Evolutionary conservation across 495 filamentous ascomycete species (phyloP).

Genomic region (Tuber aestivum): DNA sequence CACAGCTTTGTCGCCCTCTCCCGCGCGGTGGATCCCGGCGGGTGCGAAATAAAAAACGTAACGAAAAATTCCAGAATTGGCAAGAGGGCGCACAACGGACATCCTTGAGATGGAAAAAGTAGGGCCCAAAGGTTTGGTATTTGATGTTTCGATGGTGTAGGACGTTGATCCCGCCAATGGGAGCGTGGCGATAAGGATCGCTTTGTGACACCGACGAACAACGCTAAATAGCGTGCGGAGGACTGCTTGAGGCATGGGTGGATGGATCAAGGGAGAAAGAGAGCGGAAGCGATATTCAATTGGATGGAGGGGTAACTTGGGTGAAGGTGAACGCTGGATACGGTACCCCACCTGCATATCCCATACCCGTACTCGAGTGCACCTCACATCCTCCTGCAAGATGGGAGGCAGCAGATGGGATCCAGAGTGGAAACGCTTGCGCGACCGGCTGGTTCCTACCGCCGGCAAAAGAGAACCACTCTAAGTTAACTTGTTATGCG

Average conservation of each 20-base stretch:
- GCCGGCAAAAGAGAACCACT: neutral
- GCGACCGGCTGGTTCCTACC: neutral
- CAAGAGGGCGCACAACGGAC: neutral
- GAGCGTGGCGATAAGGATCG: constrained; percentile 24
- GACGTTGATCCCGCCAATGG: constrained; percentile 26
- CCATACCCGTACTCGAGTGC: neutral
- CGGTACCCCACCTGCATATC: neutral
- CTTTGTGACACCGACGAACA: constrained; percentile 31
- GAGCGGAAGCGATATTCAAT: neutral
- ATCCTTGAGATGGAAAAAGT: neutral
- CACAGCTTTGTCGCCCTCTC: neutral
- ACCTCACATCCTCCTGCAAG: neutral
- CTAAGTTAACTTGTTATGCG: neutral
- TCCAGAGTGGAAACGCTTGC: neutral
- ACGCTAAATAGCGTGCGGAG: neutral
- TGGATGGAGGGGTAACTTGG: neutral
- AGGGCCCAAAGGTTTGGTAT: constrained; percentile 20
- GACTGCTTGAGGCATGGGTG: neutral
- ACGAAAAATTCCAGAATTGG: neutral
- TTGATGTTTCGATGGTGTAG: constrained; percentile 37
- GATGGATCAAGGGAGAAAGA: neutral
- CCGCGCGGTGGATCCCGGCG: neutral
- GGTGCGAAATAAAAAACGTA: neutral
- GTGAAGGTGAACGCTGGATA: neutral
- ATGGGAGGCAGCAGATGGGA: constrained; percentile 1